Conservation (phyloP, 176 grass and related monocot genomes). For the Zea mays region Zm-B73-REFERENCE-NAM-5.0 NC_050104.1:2072501-2073000, state of each 20-base stretch:
- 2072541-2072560: background rate
- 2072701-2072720: too few species aligned
- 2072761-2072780: too few species aligned
- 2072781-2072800: too few species aligned
- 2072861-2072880: background rate
- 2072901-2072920: too few species aligned
- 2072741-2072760: too few species aligned
- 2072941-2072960: too few species aligned
- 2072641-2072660: background rate
- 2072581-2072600: constrained; percentile 54
- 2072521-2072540: background rate
- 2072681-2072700: too few species aligned
- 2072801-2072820: too few species aligned
- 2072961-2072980: too few species aligned
- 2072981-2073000: too few species aligned
- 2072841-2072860: constrained; percentile 3
- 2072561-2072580: background rate
- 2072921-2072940: too few species aligned
- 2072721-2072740: too few species aligned
- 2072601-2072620: constrained; percentile 52
- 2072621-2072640: constrained; percentile 37
- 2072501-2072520: constrained; percentile 13
- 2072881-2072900: background rate
- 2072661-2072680: constrained; percentile 11
- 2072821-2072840: constrained; percentile 1